These are phyloP conservation scores for Phytophthora cactorum DNA, from an alignment of 352 stramenopile species.

Conservation along the genomic window DNA sequence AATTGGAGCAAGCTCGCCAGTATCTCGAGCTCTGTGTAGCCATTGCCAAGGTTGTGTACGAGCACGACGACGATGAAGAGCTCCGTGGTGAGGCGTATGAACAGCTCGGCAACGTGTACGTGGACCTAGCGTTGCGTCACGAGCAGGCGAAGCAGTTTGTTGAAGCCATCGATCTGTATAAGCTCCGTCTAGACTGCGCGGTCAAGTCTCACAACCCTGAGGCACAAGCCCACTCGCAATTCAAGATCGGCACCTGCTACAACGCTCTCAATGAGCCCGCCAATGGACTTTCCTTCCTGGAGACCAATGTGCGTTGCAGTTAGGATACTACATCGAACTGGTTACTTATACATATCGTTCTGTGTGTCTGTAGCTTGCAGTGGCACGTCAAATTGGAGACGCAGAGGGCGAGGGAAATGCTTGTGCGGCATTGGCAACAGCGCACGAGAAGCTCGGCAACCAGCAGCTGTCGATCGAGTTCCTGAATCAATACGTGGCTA, in stretches of 20 bases:
- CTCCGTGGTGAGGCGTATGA: constrained; percentile 58
- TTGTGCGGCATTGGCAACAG: constrained; percentile 88
- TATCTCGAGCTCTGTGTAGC: constrained; percentile 85
- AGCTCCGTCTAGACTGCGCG: constrained; percentile 74
- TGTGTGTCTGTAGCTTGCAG: constrained; percentile 47
- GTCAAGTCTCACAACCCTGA: constrained; percentile 69
- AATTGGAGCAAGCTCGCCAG: constrained; percentile 74
- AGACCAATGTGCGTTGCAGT: constrained; percentile 60
- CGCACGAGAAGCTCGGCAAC: constrained; percentile 83
- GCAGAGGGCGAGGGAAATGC: constrained; percentile 82
- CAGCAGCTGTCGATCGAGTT: constrained; percentile 88
- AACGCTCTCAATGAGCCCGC: constrained; percentile 63
- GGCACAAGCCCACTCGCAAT: constrained; percentile 64
- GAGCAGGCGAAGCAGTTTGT: constrained; percentile 49
- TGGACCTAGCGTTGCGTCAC: constrained; percentile 55
- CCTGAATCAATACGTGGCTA: constrained; percentile 85
- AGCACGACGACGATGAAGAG: constrained; percentile 67
- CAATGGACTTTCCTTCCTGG: constrained; percentile 85
- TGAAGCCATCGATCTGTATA: constrained; percentile 75
- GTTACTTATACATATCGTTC: constrained; percentile 4
- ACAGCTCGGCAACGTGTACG: constrained; percentile 84
- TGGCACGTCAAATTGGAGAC: constrained; percentile 59
- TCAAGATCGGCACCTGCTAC: constrained; percentile 81
- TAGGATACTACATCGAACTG: not conserved
- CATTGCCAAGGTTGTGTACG: constrained; percentile 76